Conservation (phyloP, 495 filamentous ascomycete genomes). For the Cryomyces minteri region DNA sequence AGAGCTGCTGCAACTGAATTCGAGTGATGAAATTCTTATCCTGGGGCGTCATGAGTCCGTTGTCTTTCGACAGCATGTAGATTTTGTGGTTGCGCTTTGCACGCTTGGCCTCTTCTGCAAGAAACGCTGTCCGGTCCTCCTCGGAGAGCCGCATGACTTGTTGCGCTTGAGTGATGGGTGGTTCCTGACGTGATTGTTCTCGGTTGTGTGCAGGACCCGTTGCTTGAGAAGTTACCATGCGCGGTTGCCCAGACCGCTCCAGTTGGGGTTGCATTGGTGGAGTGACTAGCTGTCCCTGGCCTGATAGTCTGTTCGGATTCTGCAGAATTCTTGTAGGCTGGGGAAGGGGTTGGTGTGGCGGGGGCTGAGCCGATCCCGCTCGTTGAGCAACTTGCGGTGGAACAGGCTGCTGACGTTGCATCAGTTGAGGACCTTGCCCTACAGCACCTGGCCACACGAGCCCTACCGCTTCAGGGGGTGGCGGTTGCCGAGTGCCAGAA, state of each 20-base stretch:
- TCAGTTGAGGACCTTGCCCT: conserved; percentile 20
- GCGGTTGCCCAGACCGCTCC: conserved; percentile 9
- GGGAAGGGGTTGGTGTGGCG: conserved; percentile 20
- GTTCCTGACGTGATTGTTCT: conserved; percentile 21
- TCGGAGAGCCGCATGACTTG: conserved; percentile 65
- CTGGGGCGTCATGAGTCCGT: conserved; percentile 95
- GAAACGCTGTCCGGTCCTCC: conserved; percentile 55
- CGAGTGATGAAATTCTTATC: conserved; percentile 99
- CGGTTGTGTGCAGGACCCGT: conserved; percentile 12
- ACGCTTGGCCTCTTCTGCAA: conserved; percentile 82
- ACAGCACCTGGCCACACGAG: too few relatives aligned
- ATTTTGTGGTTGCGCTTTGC: conserved; percentile 99
- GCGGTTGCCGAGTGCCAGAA: too few relatives aligned
- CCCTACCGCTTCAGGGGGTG: too few relatives aligned
- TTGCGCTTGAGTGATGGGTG: conserved; percentile 46
- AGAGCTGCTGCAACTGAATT: conserved; percentile 91
- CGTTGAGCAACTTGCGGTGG: conserved; percentile 14
- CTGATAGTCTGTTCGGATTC: conserved; percentile 26
- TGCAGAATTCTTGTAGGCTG: conserved; percentile 30
- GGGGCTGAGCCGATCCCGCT: conserved; percentile 10
- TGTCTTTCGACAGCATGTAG: conserved; percentile 76
- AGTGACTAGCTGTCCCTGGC: conserved; percentile 13
- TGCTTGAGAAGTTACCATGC: not conserved
- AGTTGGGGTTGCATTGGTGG: conserved; percentile 12
- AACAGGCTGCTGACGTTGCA: conserved; percentile 25